Evolutionary conservation across 208 protist species (phyloP), one percentile per base, ranked within the genome.

Genomic region (Trypanosoma caninum): DNA sequence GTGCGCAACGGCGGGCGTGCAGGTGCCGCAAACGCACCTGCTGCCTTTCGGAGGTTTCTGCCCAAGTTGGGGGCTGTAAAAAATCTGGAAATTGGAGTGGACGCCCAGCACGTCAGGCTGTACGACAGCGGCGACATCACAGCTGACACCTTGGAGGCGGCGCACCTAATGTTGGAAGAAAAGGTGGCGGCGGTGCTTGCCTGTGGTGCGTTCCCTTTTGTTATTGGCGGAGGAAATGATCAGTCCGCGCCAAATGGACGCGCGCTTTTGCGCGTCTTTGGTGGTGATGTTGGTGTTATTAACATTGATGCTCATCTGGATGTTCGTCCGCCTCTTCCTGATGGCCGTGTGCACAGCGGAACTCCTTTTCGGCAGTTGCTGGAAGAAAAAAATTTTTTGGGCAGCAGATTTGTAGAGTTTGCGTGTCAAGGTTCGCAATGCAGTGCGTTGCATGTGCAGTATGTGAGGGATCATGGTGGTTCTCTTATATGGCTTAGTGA

Each of bases 261-360:
- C 11, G 85, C 72, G 2, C 28, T 89, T 18, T 22, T 91, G 2
- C 9, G 69, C 28, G 53, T 11, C 1, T 53, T 38, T 57, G 42
- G 23, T 46, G 20, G 47, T 3, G 50, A 51, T 38, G 59, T 90
- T 9, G 79, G 68, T n/a, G 67, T 88, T 16, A 74, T 93, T 33
- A 93, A 93, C 55, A 80, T 93, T 20, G 85, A 93, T 69, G 80
- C 82, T 18, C 85, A 93, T 65, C 71, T 93, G 11, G 85, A 93
- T 61, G 85, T 93, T 13, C 66, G 85, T 3, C 79, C 79, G 13
- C 60, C 71, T 51, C 65, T 68, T 14, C 0, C 34, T 9, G 35
- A 54, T 34, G 70, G 71, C 7, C 51, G 72, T 23, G 77, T 74
- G 10, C 85, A 93, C 59, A 86, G 76, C 9, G 85, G 85, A 5